These are phyloP conservation scores for Colletotrichum sp. DNA, from an alignment of 2,329 filamentous ascomycete genomes.

Conservation along the genomic window DNA sequence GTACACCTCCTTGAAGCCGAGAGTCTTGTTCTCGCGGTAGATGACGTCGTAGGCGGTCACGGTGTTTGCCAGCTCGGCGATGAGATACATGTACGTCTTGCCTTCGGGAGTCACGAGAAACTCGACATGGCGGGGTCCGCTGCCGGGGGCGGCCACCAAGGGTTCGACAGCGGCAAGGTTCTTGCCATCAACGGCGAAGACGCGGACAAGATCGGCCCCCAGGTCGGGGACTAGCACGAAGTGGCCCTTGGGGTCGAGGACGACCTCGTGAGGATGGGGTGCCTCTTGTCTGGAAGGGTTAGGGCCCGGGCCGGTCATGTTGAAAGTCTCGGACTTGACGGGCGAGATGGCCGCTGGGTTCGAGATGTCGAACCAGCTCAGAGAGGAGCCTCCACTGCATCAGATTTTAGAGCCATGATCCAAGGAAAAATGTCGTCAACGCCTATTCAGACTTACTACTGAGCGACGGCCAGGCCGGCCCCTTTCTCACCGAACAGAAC, in stretches of 20 bases:
- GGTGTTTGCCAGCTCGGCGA: conserved; percentile 64
- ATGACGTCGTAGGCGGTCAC: conserved; percentile 61
- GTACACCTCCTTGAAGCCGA: conserved; percentile 53
- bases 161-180: conserved; percentile 46
- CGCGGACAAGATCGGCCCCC: conserved; percentile 65
- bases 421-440: neutral
- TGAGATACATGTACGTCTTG: conserved; percentile 62
- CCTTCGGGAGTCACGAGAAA: conserved; percentile 52
- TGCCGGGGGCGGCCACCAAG: conserved; percentile 52
- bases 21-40: conserved; percentile 48
- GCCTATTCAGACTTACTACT: conserved; percentile 45
- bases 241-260: conserved; percentile 68
- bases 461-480: conserved; percentile 45
- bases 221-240: conserved; percentile 71
- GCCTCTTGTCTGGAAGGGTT: conserved; percentile 55
- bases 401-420: neutral
- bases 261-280: conserved; percentile 68
- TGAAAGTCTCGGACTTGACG: conserved; percentile 44
- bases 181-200: conserved; percentile 57
- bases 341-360: conserved; percentile 38
- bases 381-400: conserved; percentile 41
- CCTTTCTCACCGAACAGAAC: conserved; percentile 47
- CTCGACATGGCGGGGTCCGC: conserved; percentile 69
- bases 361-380: conserved; percentile 50
- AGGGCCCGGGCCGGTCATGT: conserved; percentile 40